Base-by-base conservation (phyloP, 106 monocot genomes). In the Apostasia ramifera region DNA sequence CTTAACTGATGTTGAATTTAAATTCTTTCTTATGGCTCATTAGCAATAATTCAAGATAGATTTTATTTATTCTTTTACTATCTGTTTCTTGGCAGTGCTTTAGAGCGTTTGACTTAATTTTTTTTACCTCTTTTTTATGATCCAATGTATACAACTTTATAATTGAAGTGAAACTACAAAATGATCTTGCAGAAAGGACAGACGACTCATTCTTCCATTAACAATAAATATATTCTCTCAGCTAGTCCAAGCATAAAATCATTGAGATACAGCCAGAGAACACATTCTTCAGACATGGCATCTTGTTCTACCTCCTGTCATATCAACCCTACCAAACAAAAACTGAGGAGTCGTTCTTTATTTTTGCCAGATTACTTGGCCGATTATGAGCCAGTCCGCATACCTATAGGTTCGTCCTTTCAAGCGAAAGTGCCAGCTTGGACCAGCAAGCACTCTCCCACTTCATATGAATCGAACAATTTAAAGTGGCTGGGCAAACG, bases 401-500 rank as follows among this genome's bases (percentile, higher is more conserved):
- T 73, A 9, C 74, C 77, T 49, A 38, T 83, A 4, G 82, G 80
- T 12, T 47, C 66, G 13, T 46, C 42, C 6, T 71, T 60, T 74
- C 87, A 85, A 78, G 90, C 80, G 57, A 6, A 58, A 11, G 60
- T 89, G 2, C 87, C 83, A 55, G 55, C 72, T 37, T 92, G 75
- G 84, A 73, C 61, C 45, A 73, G 65, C 43, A 59, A 74, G 46
- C 2, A 49, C 44, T 66, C 73, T 68, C 58, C 8, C 37, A 59
- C 40, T 70, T 53, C 8, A 44, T 49, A 14, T 51, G 67, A 81
- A 67, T 42, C 80, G 7, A 79, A 87, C 44, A 55, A 77, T 11
- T 44, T 67, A 50, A 93, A 90, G 83, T 98, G 85, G 81, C 66
- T 93, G 61, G 97, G 97, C 11, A 90, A 75, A 48, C 63, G 64